These are phyloP conservation scores for Creolimax fragrantissima DNA, from an alignment of 78 protist species.

Conservation along the genomic window DNA sequence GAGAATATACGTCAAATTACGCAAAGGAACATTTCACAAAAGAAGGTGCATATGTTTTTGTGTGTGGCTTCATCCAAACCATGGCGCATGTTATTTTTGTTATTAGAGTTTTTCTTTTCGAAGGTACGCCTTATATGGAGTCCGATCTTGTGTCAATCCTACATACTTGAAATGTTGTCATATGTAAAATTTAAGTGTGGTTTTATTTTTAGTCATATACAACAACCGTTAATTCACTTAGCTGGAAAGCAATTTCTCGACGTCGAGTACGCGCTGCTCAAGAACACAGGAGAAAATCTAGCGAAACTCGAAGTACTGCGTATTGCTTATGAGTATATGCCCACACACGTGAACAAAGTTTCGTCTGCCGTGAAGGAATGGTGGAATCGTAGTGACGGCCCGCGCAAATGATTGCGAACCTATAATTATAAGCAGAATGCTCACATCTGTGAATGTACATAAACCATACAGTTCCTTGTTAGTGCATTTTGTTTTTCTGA, in stretches of 20 bases:
- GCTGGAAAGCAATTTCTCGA: not conserved
- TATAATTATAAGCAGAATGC: too few species aligned
- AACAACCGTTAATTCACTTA: not conserved
- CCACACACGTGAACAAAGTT: not conserved
- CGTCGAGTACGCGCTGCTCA: not conserved
- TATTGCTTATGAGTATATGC: not conserved
- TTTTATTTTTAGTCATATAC: not conserved
- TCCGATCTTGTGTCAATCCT: too few species aligned
- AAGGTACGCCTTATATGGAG: too few species aligned
- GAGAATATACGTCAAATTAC: not conserved
- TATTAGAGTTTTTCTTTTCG: not conserved
- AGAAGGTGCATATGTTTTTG: not conserved
- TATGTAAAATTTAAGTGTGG: not conserved
- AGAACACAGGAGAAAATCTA: not conserved
- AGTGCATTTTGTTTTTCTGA: too few species aligned
- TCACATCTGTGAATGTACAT: too few species aligned
- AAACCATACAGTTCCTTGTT: too few species aligned
- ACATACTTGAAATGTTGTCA: not conserved
- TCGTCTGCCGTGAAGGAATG: not conserved
- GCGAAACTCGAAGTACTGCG: not conserved
- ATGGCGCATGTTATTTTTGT: not conserved
- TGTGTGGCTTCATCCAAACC: not conserved
- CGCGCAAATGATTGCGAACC: too few species aligned
- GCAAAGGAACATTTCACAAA: not conserved
- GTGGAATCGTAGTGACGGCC: not conserved